Evolutionary conservation across 2,329 filamentous ascomycete species (phyloP).

Genomic region (Alternaria alternata): DNA sequence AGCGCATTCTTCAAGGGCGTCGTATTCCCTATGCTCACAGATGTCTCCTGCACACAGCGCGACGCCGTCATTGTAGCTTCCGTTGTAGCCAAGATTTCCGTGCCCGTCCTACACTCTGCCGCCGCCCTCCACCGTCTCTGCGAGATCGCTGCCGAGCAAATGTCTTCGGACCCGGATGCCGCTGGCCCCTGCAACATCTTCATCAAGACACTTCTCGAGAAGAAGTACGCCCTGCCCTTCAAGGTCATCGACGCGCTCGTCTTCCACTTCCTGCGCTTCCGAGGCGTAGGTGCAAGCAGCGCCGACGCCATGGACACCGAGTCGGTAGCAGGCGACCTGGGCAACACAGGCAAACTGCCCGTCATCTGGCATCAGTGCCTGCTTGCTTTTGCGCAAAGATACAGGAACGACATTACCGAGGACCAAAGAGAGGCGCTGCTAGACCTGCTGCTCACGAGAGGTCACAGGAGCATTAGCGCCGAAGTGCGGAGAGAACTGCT

Average conservation of each 20-base stretch:
- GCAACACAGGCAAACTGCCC: constrained; percentile 73
- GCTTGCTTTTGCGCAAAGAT: constrained; percentile 89
- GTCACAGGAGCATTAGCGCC: constrained; percentile 87
- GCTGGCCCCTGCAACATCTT: constrained; percentile 95
- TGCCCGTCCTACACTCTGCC: constrained; percentile 91
- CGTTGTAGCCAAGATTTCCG: constrained; percentile 82
- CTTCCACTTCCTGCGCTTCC: constrained; percentile 94
- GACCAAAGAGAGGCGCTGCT: constrained; percentile 91
- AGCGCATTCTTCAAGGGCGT: constrained; percentile 97
- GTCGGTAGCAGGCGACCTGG: constrained; percentile 45
- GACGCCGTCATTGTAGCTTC: constrained; percentile 92
- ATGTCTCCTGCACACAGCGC: constrained; percentile 86
- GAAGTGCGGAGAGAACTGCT: constrained; percentile 90
- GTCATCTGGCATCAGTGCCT: constrained; percentile 97
- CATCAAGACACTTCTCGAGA: constrained; percentile 90
- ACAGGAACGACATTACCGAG: constrained; percentile 95
- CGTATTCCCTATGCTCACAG: constrained; percentile 85
- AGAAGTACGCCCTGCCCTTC: constrained; percentile 95
- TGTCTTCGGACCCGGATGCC: constrained; percentile 80
- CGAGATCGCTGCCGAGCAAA: constrained; percentile 92
- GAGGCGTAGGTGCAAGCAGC: constrained; percentile 70
- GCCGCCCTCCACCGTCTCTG: constrained; percentile 91
- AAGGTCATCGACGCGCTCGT: constrained; percentile 94
- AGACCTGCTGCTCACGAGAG: constrained; percentile 83
- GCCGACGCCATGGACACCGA: constrained; percentile 63